Base-by-base conservation (phyloP, 305 asterid species). In the Fraxinus floribunda region DNA sequence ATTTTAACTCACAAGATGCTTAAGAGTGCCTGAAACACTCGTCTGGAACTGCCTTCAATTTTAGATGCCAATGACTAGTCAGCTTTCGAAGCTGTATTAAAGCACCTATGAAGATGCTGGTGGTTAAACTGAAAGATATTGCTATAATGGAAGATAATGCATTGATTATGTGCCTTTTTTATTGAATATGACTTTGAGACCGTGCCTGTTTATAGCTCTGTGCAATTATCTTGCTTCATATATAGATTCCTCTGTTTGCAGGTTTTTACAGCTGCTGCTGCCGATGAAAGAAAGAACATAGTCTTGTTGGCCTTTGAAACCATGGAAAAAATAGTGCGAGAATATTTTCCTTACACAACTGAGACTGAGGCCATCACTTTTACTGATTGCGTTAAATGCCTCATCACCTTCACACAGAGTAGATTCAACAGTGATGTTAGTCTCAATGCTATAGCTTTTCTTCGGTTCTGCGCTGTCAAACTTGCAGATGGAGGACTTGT, bases 381-480 rank as follows among this genome's bases (percentile, higher is more conserved):
- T 82, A 97, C 98, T 46, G 98, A 97, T 86, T 97, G 99, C 66
- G 99, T 97, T 55, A 94, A 88, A 83, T 97, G 99, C 91, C 97
- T 97, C 84, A 91, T 97, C 88, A 91, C 98, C 70, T 97, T 97
- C 92, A 97, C 99, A 78, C 94, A 86, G 82, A 97, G 95, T 89
- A 91, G 92, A 88, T 97, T 94, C 88, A 94, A 94, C 92, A 97
- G 96, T 78, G 99, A 94, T 84, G 94, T 97, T 76, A 94, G 99
- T 92, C 97, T 97, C 90, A 97, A 97, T 82, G 99, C 99, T 71
- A 97, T 97, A 84, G 99, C 99, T 83, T 97, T 97, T 88, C 97
- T 97, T 81, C 98, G 99, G 81, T 97, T 92, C 88, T 97, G 99
- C 85, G 99, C 99, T 85, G 95, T 92, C 85, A 96, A 94, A 93